Conservation (phyloP, 2,329 filamentous ascomycete species). For the Penicillium freii region DNA sequence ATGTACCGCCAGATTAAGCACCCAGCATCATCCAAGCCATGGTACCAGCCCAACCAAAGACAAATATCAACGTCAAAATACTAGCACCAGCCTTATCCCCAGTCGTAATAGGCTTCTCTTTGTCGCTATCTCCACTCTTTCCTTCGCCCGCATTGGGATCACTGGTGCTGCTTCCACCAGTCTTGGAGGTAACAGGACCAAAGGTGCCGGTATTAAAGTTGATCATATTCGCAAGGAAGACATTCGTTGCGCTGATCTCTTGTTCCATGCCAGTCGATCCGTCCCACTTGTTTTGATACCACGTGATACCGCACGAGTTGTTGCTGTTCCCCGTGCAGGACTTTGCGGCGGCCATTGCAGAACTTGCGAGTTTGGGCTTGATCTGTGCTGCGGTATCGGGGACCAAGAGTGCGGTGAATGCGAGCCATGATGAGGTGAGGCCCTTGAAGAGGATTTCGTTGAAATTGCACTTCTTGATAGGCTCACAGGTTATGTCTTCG, state of each 20-base stretch:
- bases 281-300: conserved; percentile 55
- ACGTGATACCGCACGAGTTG: conserved; percentile 64
- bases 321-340: conserved; percentile 61
- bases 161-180: conserved; percentile 55
- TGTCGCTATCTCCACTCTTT: neutral
- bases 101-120: conserved; percentile 23
- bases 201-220: conserved; percentile 51
- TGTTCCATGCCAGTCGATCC: conserved; percentile 61
- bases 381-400: conserved; percentile 58
- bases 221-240: conserved; percentile 60
- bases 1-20: neutral
- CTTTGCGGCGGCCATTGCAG: conserved; percentile 58
- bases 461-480: conserved; percentile 58
- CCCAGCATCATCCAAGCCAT: conserved; percentile 35
- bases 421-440: conserved; percentile 65
- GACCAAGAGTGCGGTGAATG: conserved; percentile 60
- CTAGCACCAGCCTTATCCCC: conserved; percentile 42
- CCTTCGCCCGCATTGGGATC: conserved; percentile 36
- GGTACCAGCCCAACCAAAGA: conserved; percentile 29
- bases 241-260: conserved; percentile 66
- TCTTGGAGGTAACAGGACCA: conserved; percentile 40
- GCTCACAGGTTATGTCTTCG: conserved; percentile 64
- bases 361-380: conserved; percentile 56
- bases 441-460: conserved; percentile 62
- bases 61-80: conserved; percentile 38